These are phyloP conservation scores for Xylaria grammica DNA, from an alignment of 495 filamentous ascomycete genomes.

Conservation along the genomic window DNA sequence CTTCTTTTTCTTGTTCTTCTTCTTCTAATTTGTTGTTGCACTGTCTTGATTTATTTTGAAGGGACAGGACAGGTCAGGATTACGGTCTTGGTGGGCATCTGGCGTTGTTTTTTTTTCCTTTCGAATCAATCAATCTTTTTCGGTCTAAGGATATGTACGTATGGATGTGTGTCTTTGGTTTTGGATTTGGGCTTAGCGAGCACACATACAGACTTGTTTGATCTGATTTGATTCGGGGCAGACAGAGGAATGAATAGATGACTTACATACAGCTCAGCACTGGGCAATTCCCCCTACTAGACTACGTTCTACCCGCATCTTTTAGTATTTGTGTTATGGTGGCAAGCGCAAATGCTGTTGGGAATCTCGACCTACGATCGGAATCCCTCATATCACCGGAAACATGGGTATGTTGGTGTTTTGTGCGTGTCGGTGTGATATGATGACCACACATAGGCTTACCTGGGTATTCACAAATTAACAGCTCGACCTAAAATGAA, in stretches of 20 bases:
- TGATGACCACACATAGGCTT: no score
- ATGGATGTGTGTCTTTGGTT: slow-evolving; percentile 1
- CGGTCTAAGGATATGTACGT: background rate
- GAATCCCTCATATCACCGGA: background rate
- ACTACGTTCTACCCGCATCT: no score
- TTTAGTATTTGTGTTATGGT: no score
- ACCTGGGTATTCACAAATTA: no score
- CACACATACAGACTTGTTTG: background rate
- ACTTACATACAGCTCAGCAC: background rate
- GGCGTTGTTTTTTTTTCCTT: background rate
- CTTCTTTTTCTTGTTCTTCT: no score
- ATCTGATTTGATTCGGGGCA: background rate
- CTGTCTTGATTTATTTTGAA: no score
- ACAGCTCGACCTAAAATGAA: no score
- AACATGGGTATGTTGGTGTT: no score
- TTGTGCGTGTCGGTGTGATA: no score
- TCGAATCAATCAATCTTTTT: no score
- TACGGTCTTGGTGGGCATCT: background rate
- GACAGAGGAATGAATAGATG: slow-evolving; percentile 8
- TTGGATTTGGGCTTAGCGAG: background rate
- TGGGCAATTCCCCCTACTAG: background rate
- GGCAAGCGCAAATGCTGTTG: no score
- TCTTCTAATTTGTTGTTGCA: no score
- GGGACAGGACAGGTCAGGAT: background rate
- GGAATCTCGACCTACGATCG: background rate